Base-by-base conservation (phyloP, 23 red algal species). In the Chondrus crispus region DNA sequence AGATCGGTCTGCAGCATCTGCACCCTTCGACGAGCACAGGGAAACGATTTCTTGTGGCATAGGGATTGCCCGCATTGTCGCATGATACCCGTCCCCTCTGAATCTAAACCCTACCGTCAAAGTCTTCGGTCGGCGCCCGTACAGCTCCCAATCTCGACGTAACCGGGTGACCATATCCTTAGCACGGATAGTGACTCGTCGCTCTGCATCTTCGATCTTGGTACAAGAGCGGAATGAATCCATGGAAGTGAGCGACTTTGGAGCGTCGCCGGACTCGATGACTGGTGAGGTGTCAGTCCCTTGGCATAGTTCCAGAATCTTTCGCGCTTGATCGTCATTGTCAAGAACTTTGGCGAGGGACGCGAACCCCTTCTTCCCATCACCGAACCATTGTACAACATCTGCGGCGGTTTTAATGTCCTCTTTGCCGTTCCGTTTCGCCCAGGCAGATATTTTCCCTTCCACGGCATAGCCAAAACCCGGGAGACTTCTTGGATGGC, bases 31-130 rank as follows among this genome's bases (percentile, higher is more conserved):
- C 33, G 64, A 51, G 48, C 87, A 90, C 3, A 90, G 64, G n/a
- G 74, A 90, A 9, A 68, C 50, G 29, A 90, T 68, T 46, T 78
- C 87, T 43, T 48, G 28, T 46, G 87, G 87, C 72, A 90, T 90
- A 46, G 69, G 72, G 8, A 78, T 48, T 51, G 72, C 69, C 33
- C 87, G 87, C 0, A 42, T 40, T 2, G 87, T 64, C 2, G 38
- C 52, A 42, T 57, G 36, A 51, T 74, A 90, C 24, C 87, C 87
- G 47, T 90, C 72, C 16, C 72, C 87, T n/a, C 87, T 69, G 69
- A 90, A 90, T 36, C 87, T 45, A 46, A 80, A 81, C 24, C 64
- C 68, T 20, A 90, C 74, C 6, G 87, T 80, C 41, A 90, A 37
- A 35, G 87, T 68, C 37, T 48, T 81, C 40, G 87, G 87, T 80